phyloP scores from a whole-genome alignment of 768 basidiomycete genomes.

The Mycena metata region DNA sequence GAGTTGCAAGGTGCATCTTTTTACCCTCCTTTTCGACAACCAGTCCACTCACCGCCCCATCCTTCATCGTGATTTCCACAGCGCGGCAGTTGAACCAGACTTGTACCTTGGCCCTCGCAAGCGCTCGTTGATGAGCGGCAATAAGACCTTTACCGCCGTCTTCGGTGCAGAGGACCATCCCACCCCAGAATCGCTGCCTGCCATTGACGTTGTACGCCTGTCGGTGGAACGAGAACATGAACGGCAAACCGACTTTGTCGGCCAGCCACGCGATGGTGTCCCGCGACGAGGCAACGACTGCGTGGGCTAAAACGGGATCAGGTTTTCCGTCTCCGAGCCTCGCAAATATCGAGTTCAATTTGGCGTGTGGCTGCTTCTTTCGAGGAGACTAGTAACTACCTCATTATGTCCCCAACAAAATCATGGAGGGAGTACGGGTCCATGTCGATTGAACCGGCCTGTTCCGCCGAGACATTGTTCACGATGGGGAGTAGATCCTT shows the following conservation, averaged over 20 bases:
- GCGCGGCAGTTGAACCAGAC: slow-evolving; percentile 72
- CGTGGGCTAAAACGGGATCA: slow-evolving; percentile 61
- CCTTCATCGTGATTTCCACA: slow-evolving; percentile 51
- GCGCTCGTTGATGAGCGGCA: slow-evolving; percentile 63
- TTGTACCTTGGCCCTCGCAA: slow-evolving; percentile 64
- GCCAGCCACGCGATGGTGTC: slow-evolving; percentile 72
- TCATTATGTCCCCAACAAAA: slow-evolving; percentile 65
- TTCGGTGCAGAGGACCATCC: slow-evolving; percentile 71
- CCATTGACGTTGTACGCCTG: slow-evolving; percentile 78
- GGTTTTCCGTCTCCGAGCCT: slow-evolving; percentile 67
- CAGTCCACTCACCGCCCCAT: slow-evolving; percentile 60
- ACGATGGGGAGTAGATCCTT: slow-evolving; percentile 70
- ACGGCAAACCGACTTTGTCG: slow-evolving; percentile 63
- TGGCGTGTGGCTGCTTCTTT: background rate
- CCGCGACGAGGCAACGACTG: slow-evolving; percentile 69
- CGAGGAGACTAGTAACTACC: background rate
- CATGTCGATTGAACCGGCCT: slow-evolving; percentile 65
- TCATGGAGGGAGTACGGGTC: slow-evolving; percentile 68
- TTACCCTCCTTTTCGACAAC: slow-evolving; percentile 56
- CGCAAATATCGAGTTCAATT: slow-evolving; percentile 61
- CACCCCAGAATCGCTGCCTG: slow-evolving; percentile 79
- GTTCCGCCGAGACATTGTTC: slow-evolving; percentile 58
- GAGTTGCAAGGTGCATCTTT: slow-evolving; percentile 52
- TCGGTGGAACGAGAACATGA: slow-evolving; percentile 71
- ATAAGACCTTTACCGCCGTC: slow-evolving; percentile 80